A percentile compares a stretch with the other conserved stretches of the same genome.
phyloP scores from a whole-genome alignment of 73 alveolate species.

The Uronychia binucleata region DNA sequence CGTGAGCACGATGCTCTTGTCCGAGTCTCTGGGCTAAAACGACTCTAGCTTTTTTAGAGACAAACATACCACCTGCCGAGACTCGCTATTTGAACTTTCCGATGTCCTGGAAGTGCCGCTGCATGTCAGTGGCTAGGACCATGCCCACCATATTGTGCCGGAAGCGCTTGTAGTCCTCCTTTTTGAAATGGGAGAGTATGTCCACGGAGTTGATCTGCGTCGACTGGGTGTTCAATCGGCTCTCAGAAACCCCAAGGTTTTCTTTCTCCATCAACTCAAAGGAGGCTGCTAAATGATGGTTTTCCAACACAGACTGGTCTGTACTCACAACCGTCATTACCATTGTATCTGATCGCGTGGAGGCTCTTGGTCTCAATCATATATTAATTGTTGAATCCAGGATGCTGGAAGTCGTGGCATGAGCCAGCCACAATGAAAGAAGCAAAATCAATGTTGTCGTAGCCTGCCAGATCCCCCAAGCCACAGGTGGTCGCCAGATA shows the following conservation, averaged over 20 bases:
- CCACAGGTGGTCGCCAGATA: constrained; percentile 10
- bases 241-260: constrained; percentile 35
- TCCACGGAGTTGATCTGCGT: too few relatives aligned
- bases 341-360: constrained; percentile 21
- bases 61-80: not conserved
- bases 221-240: too few relatives aligned
- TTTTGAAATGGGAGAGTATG: constrained; percentile 8
- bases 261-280: constrained; percentile 53
- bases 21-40: constrained; percentile 25
- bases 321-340: too few relatives aligned
- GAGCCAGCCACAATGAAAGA: constrained; percentile 11
- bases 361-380: constrained; percentile 5
- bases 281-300: constrained; percentile 84
- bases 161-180: constrained; percentile 43
- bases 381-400: constrained; percentile 17
- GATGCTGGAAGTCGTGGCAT: constrained; percentile 28
- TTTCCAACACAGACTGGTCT: constrained; percentile 74
- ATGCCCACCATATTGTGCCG: constrained; percentile 23
- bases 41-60: not conserved
- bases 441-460: constrained; percentile 13
- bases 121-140: constrained; percentile 54
- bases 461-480: not conserved
- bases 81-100: constrained; percentile 15
- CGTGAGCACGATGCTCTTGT: constrained; percentile 12
- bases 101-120: constrained; percentile 45